A percentile compares a stretch with the other conserved stretches of the same genome.
These are phyloP conservation scores for Mollisiaceae sp. DNA, from an alignment of 2,329 filamentous ascomycete species.

Conservation along the genomic window DNA sequence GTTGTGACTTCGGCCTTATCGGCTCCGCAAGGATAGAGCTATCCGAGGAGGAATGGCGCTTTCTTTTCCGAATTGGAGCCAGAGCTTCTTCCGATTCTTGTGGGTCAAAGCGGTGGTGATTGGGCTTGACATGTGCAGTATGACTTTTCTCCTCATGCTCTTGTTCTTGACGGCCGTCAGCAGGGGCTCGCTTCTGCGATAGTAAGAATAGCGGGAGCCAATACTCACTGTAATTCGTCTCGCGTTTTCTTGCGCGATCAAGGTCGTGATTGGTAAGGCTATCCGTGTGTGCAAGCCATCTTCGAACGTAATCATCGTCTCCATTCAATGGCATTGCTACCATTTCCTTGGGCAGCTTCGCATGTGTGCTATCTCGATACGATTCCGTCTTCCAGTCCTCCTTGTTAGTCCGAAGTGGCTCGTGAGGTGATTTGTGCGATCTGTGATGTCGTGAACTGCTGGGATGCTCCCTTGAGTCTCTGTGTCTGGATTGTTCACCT, in stretches of 20 bases:
- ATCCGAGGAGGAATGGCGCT: constrained; percentile 29
- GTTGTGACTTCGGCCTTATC: constrained; percentile 7
- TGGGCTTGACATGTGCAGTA: neutral
- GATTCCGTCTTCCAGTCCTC: neutral
- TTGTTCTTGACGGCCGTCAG: constrained; percentile 15
- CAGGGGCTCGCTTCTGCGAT: constrained; percentile 1
- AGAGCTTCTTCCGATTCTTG: constrained; percentile 11
- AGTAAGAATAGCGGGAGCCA: neutral
- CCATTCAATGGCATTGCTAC: constrained; percentile 23
- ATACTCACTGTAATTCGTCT: constrained; percentile 10
- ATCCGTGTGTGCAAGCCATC: constrained; percentile 38
- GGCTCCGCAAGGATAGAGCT: constrained; percentile 34
- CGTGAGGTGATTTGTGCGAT: neutral
- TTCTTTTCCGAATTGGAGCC: constrained; percentile 19
- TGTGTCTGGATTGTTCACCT: neutral
- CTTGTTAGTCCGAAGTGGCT: constrained; percentile 1
- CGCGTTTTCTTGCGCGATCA: neutral
- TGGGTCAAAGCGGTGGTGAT: neutral
- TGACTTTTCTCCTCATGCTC: neutral
- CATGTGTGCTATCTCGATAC: constrained; percentile 1
- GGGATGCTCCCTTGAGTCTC: constrained; percentile 11
- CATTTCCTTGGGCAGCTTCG: constrained; percentile 9
- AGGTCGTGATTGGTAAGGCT: constrained; percentile 14
- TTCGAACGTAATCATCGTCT: constrained; percentile 35
- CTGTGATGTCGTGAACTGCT: constrained; percentile 13